phyloP scores from a whole-genome alignment of 2,329 filamentous ascomycete species.

The Hypoxylon sp. region DNA sequence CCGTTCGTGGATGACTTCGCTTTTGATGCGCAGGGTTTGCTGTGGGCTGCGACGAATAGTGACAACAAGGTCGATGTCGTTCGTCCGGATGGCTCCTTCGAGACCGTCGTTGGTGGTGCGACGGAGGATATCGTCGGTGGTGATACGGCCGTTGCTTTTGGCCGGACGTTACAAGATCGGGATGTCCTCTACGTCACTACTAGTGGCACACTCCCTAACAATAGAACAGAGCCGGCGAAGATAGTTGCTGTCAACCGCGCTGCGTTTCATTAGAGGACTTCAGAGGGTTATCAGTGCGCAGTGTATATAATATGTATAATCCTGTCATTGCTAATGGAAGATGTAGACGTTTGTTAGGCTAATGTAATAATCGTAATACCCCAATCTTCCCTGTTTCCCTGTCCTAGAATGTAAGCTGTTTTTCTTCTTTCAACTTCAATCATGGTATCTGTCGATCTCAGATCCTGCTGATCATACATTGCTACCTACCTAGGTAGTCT shows the following conservation, averaged over 20 bases:
- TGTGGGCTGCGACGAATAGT: constrained; percentile 45
- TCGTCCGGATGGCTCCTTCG: constrained; percentile 21
- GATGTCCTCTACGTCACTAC: constrained; percentile 49
- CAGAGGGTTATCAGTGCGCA: background rate
- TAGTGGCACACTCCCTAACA: constrained; percentile 43
- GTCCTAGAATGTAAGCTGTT: too few relatives aligned
- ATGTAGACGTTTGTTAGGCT: background rate
- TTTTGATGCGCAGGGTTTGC: constrained; percentile 37
- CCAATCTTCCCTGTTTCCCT: background rate
- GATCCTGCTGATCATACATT: too few relatives aligned
- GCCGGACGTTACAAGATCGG: constrained; percentile 38
- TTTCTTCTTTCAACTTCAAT: too few relatives aligned
- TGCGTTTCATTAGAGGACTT: constrained; percentile 24
- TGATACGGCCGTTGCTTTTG: constrained; percentile 45
- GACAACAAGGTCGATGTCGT: constrained; percentile 45
- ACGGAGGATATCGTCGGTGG: constrained; percentile 43
- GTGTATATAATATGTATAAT: background rate
- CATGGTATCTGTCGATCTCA: too few relatives aligned
- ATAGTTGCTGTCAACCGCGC: constrained; percentile 50
- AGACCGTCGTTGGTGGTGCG: constrained; percentile 39
- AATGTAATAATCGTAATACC: background rate
- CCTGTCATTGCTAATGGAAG: background rate
- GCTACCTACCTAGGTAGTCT: too few relatives aligned
- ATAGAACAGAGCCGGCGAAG: constrained; percentile 48
- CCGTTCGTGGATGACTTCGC: constrained; percentile 50